These are phyloP conservation scores for Sugiyamaella japonica DNA, from an alignment of 1,139 yeast species.

Conservation along the genomic window DNA sequence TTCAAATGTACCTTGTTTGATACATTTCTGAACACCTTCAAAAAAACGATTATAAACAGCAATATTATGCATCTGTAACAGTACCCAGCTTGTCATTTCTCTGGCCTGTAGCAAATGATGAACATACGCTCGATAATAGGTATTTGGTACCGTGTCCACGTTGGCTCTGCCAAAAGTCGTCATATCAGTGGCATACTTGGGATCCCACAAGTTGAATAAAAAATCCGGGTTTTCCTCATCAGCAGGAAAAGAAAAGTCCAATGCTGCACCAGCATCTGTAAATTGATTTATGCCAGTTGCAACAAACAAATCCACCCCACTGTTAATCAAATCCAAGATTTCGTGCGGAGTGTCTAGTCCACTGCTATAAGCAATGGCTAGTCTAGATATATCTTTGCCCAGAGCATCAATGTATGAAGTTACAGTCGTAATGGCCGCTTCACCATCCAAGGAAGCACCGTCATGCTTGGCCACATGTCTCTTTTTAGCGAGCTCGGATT, in stretches of 20 bases:
- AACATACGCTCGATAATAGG: constrained; percentile 42
- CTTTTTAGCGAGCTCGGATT: constrained; percentile 20
- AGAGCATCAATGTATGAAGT: constrained; percentile 8
- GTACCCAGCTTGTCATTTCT: constrained; percentile 47
- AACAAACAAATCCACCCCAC: constrained; percentile 42
- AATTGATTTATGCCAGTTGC: constrained; percentile 37
- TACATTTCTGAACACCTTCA: constrained; percentile 36
- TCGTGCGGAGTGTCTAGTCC: constrained; percentile 40
- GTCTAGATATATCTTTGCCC: constrained; percentile 25
- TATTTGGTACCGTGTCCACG: constrained; percentile 22
- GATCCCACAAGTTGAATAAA: constrained; percentile 41
- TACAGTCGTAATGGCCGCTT: constrained; percentile 6
- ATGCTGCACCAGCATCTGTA: constrained; percentile 44
- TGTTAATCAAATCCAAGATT: constrained; percentile 35
- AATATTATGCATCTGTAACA: constrained; percentile 44
- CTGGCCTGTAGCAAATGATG: constrained; percentile 45
- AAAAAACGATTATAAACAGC: constrained; percentile 36
- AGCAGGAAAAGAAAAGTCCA: constrained; percentile 37
- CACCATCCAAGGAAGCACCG: constrained; percentile 8
- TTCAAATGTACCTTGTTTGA: constrained; percentile 38
- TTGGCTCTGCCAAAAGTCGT: constrained; percentile 30
- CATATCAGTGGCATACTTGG: constrained; percentile 37
- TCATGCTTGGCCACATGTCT: constrained; percentile 19
- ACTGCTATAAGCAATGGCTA: constrained; percentile 25
- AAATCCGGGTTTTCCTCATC: constrained; percentile 22